These are phyloP conservation scores for Aspergillus nanangensis DNA, from an alignment of 495 filamentous ascomycete species.

Conservation along the genomic window DNA sequence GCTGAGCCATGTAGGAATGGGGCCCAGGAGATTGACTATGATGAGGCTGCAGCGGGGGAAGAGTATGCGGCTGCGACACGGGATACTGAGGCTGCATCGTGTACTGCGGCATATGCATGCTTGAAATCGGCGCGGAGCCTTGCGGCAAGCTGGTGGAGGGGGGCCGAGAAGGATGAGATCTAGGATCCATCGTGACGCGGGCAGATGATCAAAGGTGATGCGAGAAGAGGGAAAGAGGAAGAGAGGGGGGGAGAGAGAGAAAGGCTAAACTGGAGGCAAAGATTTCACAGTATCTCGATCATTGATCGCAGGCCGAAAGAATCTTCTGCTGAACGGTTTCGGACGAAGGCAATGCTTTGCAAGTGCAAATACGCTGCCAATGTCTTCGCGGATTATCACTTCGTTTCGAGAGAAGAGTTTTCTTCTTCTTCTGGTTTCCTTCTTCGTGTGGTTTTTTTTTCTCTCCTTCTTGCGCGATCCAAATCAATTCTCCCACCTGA, in stretches of 20 bases:
- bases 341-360: conserved; percentile 9
- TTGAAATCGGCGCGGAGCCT: conserved; percentile 44
- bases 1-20: conserved; percentile 54
- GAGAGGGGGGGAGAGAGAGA: conserved; percentile 10
- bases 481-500: conserved; percentile 8
- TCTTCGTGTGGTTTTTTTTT: conserved; percentile 3
- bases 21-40: conserved; percentile 43
- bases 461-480: conserved; percentile 10
- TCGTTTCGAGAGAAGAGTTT: too few species aligned
- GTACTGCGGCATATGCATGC: conserved; percentile 48
- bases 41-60: conserved; percentile 66
- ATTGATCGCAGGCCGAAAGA: conserved; percentile 33
- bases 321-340: conserved; percentile 15
- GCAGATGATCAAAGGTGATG: too few species aligned
- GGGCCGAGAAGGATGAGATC: conserved; percentile 52
- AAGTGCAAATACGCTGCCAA: conserved; percentile 7
- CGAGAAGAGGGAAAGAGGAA: conserved; percentile 22
- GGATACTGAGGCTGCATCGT: conserved; percentile 55
- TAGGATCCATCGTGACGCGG: conserved; percentile 45
- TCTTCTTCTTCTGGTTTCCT: conserved; percentile 10
- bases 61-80: conserved; percentile 59
- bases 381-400: too few species aligned
- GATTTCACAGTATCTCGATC: conserved; percentile 44
- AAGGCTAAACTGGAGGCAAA: conserved; percentile 23
- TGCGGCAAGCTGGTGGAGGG: conserved; percentile 56